A percentile compares a stretch with the other conserved stretches of the same genome.
phyloP scores from a whole-genome alignment of 169 alveolate genomes.

The Theileria equi region DNA sequence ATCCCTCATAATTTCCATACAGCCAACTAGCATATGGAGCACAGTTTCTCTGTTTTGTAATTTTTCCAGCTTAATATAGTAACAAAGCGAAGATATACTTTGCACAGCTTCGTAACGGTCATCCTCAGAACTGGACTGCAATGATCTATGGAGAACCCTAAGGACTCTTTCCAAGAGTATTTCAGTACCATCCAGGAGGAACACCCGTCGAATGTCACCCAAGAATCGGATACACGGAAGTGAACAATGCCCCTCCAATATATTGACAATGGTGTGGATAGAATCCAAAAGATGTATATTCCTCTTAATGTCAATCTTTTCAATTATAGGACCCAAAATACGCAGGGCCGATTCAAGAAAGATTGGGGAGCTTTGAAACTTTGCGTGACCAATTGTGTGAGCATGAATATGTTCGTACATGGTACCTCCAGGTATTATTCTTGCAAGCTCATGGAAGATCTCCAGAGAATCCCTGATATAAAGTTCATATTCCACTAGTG shows the following conservation, averaged over 20 bases:
- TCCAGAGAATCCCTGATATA: constrained; percentile 19
- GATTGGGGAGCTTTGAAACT: neutral
- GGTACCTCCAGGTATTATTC: neutral
- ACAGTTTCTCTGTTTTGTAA: constrained; percentile 32
- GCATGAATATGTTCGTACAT: constrained; percentile 19
- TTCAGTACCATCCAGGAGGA: too few species aligned
- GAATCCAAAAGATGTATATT: too few species aligned
- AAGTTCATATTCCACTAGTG: constrained; percentile 26
- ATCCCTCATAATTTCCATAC: constrained; percentile 12
- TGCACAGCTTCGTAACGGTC: neutral
- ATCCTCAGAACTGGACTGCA: too few species aligned
- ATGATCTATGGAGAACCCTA: too few species aligned
- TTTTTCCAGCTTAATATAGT: constrained; percentile 8
- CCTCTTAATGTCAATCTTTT: neutral
- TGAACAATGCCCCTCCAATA: too few species aligned
- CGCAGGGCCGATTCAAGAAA: constrained; percentile 25
- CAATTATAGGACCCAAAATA: constrained; percentile 3
- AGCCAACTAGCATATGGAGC: constrained; percentile 2
- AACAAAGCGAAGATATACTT: constrained; percentile 17
- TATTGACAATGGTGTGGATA: too few species aligned
- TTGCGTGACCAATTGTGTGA: constrained; percentile 13
- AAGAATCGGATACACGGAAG: too few species aligned
- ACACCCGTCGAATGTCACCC: too few species aligned
- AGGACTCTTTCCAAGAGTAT: too few species aligned
- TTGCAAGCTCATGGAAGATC: constrained; percentile 2